Evolutionary conservation across 768 basidiomycete genomes (phyloP).

Genomic region (Boletus rubropictus): DNA sequence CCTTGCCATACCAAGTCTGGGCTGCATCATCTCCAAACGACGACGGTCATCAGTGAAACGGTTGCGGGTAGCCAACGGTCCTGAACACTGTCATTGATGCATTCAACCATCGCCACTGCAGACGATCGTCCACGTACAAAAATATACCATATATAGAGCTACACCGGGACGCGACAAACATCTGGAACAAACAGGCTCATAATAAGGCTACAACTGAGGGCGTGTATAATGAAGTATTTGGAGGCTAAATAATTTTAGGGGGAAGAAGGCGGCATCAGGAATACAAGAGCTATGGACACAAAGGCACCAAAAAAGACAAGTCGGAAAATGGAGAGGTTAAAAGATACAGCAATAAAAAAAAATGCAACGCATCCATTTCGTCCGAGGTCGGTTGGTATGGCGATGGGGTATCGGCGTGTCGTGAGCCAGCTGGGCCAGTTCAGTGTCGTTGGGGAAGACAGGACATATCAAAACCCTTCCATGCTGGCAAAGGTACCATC

Average conservation of each 20-base stretch:
- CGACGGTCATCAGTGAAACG: too few relatives aligned
- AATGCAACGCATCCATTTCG: background rate
- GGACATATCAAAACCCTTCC: conserved; percentile 7
- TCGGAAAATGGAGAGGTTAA: background rate
- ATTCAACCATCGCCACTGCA: too few relatives aligned
- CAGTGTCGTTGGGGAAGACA: background rate
- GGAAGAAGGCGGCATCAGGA: background rate
- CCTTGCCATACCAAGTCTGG: too few relatives aligned
- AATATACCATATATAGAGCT: background rate
- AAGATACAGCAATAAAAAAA: conserved; percentile 3
- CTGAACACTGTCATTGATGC: too few relatives aligned
- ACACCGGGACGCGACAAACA: background rate
- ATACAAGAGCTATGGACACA: conserved; percentile 1
- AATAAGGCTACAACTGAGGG: background rate
- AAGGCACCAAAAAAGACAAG: background rate
- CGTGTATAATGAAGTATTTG: too few relatives aligned
- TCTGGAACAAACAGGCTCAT: background rate
- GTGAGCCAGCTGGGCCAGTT: background rate
- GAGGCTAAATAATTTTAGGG: background rate
- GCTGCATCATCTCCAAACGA: too few relatives aligned
- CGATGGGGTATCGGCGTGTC: background rate
- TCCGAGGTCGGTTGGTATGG: background rate
- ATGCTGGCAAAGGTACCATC: conserved; percentile 8
- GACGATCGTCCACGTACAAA: too few relatives aligned
- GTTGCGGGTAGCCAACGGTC: too few relatives aligned